Evolutionary conservation across 208 protist genomes (phyloP), one percentile per base, ranked within the genome.

Genomic region (Acanthamoeba royreba): DNA sequence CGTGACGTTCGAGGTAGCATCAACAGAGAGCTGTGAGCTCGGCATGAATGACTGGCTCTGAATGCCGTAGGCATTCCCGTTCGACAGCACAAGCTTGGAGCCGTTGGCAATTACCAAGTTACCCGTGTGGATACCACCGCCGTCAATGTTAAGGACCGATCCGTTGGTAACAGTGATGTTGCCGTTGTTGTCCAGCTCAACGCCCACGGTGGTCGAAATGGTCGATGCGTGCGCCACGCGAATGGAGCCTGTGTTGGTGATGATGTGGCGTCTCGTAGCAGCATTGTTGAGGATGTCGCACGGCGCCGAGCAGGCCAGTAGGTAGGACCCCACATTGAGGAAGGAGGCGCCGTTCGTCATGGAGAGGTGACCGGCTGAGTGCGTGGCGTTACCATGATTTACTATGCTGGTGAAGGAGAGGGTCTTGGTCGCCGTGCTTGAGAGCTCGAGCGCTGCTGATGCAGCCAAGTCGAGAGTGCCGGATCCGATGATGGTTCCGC

Each of bases 1-100:
- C 53, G 85, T 91, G 85, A 91, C 40, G 61, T 91, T 91, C 15
- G 85, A 91, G 11, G 38, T 35, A 40, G 85, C 85, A 45, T 91
- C 85, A 1, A 91, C 53, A 35, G 52, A 55, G 31, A 91, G 25
- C 28, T 7, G 38, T 2, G 85, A 49, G 25, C 17, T 52, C 25
- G 85, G 85, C 85, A 91, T 47, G 55, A 91, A 72, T 35, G 85
- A 63, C 40, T 74, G 52, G 35, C 52, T 72, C 43, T 40, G 40
- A 42, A 91, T 35, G 85, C 85, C 85, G 35, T 55, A 55, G 25
- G 11, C 40, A 22, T 91, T 91, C 28, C 35, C 49, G 61, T 91
- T 91, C 53, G 85, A 63, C 25, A 91, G 85, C 53, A 33, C 33
- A 2, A 91, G 61, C 61, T 33, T 1, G 52, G 85, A 28, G 53